These are phyloP conservation scores for Acanthamoeba royreba DNA, from an alignment of 208 protist species.

Conservation along the genomic window DNA sequence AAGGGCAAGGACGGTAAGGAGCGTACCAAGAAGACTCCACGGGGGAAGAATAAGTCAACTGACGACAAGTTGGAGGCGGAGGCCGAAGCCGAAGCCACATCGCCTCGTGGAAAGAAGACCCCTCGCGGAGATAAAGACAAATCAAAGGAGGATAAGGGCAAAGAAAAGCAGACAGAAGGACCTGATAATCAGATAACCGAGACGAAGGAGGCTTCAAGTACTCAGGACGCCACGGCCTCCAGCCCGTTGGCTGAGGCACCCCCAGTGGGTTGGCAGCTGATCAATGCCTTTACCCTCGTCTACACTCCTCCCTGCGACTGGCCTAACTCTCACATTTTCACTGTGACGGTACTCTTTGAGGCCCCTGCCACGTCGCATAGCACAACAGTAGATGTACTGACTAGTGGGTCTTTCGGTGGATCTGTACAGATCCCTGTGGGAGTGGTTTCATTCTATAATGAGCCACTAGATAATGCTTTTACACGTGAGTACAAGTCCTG, in stretches of 20 bases:
- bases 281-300: not conserved
- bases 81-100: not conserved
- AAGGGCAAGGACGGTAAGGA: not conserved
- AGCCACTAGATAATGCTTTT: not conserved
- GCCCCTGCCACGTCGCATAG: no score
- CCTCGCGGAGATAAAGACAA: not conserved
- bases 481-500: not conserved
- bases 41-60: not conserved
- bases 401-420: no score
- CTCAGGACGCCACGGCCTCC: not conserved
- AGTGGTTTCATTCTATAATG: slow-evolving; percentile 16
- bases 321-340: not conserved
- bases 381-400: no score
- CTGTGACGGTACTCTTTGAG: not conserved
- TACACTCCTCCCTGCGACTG: not conserved
- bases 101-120: not conserved
- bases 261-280: not conserved
- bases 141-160: not conserved
- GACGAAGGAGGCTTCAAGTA: not conserved
- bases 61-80: not conserved
- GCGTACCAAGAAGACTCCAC: slow-evolving; percentile 6
- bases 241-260: not conserved
- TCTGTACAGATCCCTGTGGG: not conserved
- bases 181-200: no score
- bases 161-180: no score